Base-by-base conservation (phyloP, 768 basidiomycete species). In the Kondoa subrosea region DNA sequence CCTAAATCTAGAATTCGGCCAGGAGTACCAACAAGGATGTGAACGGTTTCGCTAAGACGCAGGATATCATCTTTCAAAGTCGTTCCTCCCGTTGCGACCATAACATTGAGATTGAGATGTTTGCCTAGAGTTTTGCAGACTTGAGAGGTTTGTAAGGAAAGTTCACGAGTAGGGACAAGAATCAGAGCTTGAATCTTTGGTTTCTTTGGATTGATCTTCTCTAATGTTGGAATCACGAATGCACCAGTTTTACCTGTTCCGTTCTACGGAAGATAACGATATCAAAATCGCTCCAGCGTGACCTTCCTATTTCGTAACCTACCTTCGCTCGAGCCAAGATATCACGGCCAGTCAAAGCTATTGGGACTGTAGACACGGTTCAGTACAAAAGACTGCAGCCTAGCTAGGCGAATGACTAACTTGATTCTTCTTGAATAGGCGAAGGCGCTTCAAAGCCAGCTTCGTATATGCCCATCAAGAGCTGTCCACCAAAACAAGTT, bases 391-490 rank as follows among this genome's bases (percentile, higher is more conserved):
- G 15, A 16, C 25, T 14, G 27, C 57, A n/a, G 57, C 21, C 56
- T 65, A 62, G 57, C 3, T 56, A 40, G 56, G 59, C 50, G 29
- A 64, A 29, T 32, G 59, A 70, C n/a, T 56, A 31, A 29, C 70
- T 96, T 65, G 93, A 89, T 81, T 95, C 89, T 83, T 99, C 93
- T 82, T 99, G 93, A 78, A 99, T 96, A 70, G 93, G 93, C 29
- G 90, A 93, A 57, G 93, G 93, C 73, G 82, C 85, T 79, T 97
- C 93, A 77, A 91, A 93, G 67, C 93, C 93, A 72, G 92, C 95
- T 80, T 96, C 91, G 74, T 92, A 99, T 77, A 97, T 95, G 75
- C 93, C 93, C 93, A 99, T 97, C 77, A 99, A 85, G 70, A 99
- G 85, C 72, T 93, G 85, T 67, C 80, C 84, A 85, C 91, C 88